Evolutionary conservation across 176 grass and related monocot species (phyloP), one percentile per base, ranked within the genome.

Genomic region (Carex parvula): DNA sequence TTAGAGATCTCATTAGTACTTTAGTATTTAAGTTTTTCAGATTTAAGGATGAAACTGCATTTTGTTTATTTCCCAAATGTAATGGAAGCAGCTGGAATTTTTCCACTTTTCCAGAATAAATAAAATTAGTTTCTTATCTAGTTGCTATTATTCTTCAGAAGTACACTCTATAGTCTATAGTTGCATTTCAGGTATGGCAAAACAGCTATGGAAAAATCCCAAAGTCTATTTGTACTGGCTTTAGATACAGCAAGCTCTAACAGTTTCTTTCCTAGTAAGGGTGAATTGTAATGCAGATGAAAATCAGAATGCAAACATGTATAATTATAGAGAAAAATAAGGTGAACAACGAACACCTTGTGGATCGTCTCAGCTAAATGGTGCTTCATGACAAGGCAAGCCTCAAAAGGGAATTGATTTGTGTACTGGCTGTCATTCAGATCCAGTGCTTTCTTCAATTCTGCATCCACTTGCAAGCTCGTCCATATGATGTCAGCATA

Each of bases 311-410:
- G 41, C 13, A 67, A 22, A 35, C 15, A 26, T 16, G 33, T 7
- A 57, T 29, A 55, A 77, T 62, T 68, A 50, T 10, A 81, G 32
- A 33, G 24, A 32, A 70, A 83, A 66, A 48, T 8, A 64, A 54
- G 24, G 30, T 53, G 26, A 68, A 73, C 35, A 85, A 41, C 21
- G 24, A 58, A 70, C 13, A 94, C 95, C 95, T 91, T 93, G 20
- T 90, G 87, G 79, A 98, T 90, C 10, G 95, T 98, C 73, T 94
- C 92, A 0, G 95, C 95, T 37, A 98, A 81, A 80, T 98, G 91
- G 74, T 98, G 95, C 69, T 98, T 98, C 95, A 98, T 98, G 76
- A 98, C 95, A 70, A 98, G 82, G 82, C 95, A 98, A 81, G 92
- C 95, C 85, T 98, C 95, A 61, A 90, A 98, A 84, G 95, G 95